Base-by-base conservation (phyloP, 805 yeast genomes). In the Maudiozyma pseudohumilis region DNA sequence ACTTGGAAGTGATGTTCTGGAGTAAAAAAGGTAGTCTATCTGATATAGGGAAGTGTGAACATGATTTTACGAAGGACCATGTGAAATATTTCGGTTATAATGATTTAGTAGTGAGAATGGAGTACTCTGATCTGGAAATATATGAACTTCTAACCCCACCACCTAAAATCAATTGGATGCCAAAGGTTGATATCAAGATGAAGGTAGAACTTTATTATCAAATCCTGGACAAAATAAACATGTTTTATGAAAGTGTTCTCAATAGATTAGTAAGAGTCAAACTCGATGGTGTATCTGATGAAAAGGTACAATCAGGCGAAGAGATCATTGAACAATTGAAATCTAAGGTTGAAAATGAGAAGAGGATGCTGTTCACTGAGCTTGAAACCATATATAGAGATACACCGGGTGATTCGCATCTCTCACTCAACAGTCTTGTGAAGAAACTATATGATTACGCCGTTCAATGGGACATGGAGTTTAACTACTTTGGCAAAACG, bases 1-100 rank as follows among this genome's bases (percentile, higher is more conserved):
- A 83, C 54, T 64, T 92, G 18, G 97, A 92, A 61, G 64, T 88
- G 17, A 66, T 81, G 22, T 88, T 88, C 54, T 86, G 94, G 83
- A 74, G 81, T 39, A 60, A 66, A 25, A 66, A 64, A 15, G 63
- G 75, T 27, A 65, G 72, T 11, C 64, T 76, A 40, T 65, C 76
- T 5, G 80, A 77, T 2, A 60, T 70, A 38, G 81, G 80, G 1
- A 67, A 70, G 16, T 92, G 98, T 57, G 60, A 68, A 0, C 96
- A 89, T 59, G 86, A 87, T 54, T 77, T 80, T 40, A 80, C 84
- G 46, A 74, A 78, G 38, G 85, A 81, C 42, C 95, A 88, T 53
- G 75, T 80, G 16, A 75, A 88, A 46, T 86, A 81, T 54, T 89
- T 89, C 60, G 85, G 94, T 3, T 74, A 76, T 50, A 80, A 83